Conservation (phyloP, 768 basidiomycete genomes). For the Phylloporus arenicola region DNA sequence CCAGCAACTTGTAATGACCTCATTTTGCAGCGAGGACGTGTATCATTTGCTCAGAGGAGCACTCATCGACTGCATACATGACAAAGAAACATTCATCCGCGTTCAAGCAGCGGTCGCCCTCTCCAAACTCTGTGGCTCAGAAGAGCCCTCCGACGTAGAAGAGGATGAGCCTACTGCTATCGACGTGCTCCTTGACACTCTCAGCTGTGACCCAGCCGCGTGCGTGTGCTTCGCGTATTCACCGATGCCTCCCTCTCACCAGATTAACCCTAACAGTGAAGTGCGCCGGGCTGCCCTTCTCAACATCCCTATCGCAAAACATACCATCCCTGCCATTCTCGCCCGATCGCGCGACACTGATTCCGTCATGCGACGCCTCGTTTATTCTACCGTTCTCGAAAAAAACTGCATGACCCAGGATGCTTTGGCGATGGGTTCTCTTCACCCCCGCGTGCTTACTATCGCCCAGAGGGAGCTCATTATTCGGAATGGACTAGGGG, state of each 20-base stretch:
- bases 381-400: slow-evolving; percentile 59
- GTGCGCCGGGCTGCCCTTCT: slow-evolving; percentile 77
- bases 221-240: slow-evolving; percentile 35
- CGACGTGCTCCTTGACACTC: slow-evolving; percentile 59
- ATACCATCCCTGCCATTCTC: slow-evolving; percentile 63
- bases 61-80: slow-evolving; percentile 66
- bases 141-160: slow-evolving; percentile 55
- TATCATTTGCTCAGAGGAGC: slow-evolving; percentile 56
- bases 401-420: slow-evolving; percentile 32
- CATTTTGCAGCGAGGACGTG: slow-evolving; percentile 59
- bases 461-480: slow-evolving; percentile 73
- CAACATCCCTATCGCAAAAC: slow-evolving; percentile 55
- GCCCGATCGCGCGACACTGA: slow-evolving; percentile 79
- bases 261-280: slow-evolving; percentile 47
- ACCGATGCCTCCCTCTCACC: background rate
- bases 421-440: slow-evolving; percentile 42
- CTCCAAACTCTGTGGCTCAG: slow-evolving; percentile 67
- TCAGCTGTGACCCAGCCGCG: slow-evolving; percentile 72
- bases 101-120: slow-evolving; percentile 78
- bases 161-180: slow-evolving; percentile 41
- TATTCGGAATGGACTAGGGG: slow-evolving; percentile 77
- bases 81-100: slow-evolving; percentile 75
- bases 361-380: slow-evolving; percentile 61
- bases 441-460: slow-evolving; percentile 61
- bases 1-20: background rate